These are phyloP conservation scores for Picea sitchensis DNA, from an alignment of 75 land plant genomes.

Conservation along the genomic window DNA sequence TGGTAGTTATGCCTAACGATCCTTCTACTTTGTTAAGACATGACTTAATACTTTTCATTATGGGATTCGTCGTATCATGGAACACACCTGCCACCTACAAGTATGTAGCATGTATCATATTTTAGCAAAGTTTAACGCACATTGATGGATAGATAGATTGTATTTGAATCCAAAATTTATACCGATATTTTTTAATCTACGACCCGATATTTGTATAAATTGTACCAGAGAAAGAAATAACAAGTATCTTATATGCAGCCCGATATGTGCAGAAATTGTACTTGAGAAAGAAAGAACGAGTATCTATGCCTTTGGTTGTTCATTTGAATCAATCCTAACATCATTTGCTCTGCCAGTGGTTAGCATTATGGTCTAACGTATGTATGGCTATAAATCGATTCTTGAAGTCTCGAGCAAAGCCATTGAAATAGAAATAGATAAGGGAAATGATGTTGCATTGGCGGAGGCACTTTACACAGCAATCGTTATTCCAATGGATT, in stretches of 20 bases:
- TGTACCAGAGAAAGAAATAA: no score
- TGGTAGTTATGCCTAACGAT: constrained; percentile 54
- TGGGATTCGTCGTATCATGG: constrained; percentile 42
- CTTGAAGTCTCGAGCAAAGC: constrained; percentile 1
- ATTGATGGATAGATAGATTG: background rate
- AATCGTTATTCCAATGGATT: constrained; percentile 26
- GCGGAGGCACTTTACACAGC: no score
- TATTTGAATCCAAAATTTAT: background rate
- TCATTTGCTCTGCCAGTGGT: constrained; percentile 79
- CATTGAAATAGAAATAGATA: no score
- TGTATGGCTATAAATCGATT: constrained; percentile 60
- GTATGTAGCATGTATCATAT: constrained; percentile 27
- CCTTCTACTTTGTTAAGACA: constrained; percentile 43
- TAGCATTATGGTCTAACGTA: constrained; percentile 52
- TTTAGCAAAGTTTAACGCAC: background rate
- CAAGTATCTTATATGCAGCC: constrained; percentile 31
- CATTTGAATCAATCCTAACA: constrained; percentile 61
- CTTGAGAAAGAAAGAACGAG: constrained; percentile 48
- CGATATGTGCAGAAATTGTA: constrained; percentile 22
- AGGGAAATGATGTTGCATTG: no score
- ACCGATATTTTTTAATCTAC: background rate
- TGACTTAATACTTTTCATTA: constrained; percentile 51
- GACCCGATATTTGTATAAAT: no score
- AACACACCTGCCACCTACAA: constrained; percentile 54
- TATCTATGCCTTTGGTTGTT: constrained; percentile 65